These are phyloP conservation scores for Ophiostoma sp. DNA, from an alignment of 2,329 filamentous ascomycete genomes.

Conservation along the genomic window DNA sequence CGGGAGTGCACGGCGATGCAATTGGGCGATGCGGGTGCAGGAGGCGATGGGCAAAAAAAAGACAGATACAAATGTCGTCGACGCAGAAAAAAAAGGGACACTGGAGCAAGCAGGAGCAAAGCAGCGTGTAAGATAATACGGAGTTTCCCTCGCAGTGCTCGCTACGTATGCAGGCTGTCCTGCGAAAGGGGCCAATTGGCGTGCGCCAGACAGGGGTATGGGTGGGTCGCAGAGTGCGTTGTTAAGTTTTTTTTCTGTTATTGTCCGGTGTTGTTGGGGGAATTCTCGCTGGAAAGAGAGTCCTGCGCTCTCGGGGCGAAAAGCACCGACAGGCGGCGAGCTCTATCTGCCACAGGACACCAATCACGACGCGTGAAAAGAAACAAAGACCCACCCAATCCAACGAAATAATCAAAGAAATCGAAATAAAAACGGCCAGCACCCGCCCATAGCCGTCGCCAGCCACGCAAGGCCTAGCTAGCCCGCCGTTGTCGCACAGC, in stretches of 20 bases:
- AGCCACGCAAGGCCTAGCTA: conserved; percentile 9
- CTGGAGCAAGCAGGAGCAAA: conserved; percentile 2
- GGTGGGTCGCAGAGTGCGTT: conserved; percentile 20
- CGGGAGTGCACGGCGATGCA: not conserved
- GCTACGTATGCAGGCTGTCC: not conserved
- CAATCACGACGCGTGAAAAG: conserved; percentile 1
- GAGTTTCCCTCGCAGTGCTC: conserved; percentile 14
- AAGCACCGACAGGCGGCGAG: conserved; percentile 25
- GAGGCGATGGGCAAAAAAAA: conserved; percentile 19
- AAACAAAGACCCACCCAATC: not conserved
- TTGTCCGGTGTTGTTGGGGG: conserved; percentile 23
- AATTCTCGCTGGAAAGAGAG: conserved; percentile 23
- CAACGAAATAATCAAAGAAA: not conserved
- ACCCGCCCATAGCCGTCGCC: conserved; percentile 18
- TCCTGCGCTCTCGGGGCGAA: conserved; percentile 25
- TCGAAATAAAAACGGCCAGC: not conserved
- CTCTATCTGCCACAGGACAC: not conserved
- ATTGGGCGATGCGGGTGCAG: conserved; percentile 5
- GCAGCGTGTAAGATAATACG: conserved; percentile 5
- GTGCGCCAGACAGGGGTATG: not conserved
- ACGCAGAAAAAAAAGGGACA: conserved; percentile 19
- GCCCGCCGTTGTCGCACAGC: conserved; percentile 26
- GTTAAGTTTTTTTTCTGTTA: conserved; percentile 23
- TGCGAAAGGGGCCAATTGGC: conserved; percentile 17
- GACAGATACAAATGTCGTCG: conserved; percentile 18